Evolutionary conservation across 768 basidiomycete genomes (phyloP).

Genomic region (Artomyces pyxidatus): DNA sequence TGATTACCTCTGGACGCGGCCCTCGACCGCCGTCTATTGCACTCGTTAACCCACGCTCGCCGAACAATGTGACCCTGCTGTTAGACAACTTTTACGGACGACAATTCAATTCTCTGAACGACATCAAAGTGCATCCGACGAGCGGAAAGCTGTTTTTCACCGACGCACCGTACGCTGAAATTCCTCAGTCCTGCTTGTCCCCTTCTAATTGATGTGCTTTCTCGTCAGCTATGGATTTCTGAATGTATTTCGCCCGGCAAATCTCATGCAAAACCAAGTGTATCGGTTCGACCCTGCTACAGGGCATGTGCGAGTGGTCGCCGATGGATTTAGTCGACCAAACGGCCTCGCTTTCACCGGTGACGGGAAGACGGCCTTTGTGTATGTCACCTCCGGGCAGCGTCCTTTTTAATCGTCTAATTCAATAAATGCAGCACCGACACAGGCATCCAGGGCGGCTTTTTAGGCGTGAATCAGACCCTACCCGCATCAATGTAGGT

Average conservation of each 20-base stretch:
- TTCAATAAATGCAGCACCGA: slow-evolving; percentile 33
- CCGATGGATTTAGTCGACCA: slow-evolving; percentile 63
- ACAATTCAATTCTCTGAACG: slow-evolving; percentile 79
- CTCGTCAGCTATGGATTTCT: slow-evolving; percentile 50
- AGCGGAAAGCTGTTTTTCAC: slow-evolving; percentile 71
- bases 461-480: slow-evolving; percentile 44
- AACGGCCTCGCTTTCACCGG: slow-evolving; percentile 73
- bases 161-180: slow-evolving; percentile 46
- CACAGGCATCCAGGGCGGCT: slow-evolving; percentile 39
- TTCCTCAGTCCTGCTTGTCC: neutral
- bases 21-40: slow-evolving; percentile 52
- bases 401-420: slow-evolving; percentile 4
- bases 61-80: slow-evolving; percentile 60
- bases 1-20: slow-evolving; percentile 61
- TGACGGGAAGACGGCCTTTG: slow-evolving; percentile 57
- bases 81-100: slow-evolving; percentile 75
- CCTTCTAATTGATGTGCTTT: neutral
- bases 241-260: slow-evolving; percentile 57
- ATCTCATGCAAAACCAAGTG: slow-evolving; percentile 64
- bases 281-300: slow-evolving; percentile 68
- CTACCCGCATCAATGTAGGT: slow-evolving; percentile 61
- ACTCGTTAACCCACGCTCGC: slow-evolving; percentile 54
- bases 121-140: slow-evolving; percentile 62
- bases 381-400: slow-evolving; percentile 41
- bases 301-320: slow-evolving; percentile 59